A percentile compares a stretch with the other conserved stretches of the same genome.
phyloP scores from a whole-genome alignment of 2,329 filamentous ascomycete species.

The Penicillium hordei region DNA sequence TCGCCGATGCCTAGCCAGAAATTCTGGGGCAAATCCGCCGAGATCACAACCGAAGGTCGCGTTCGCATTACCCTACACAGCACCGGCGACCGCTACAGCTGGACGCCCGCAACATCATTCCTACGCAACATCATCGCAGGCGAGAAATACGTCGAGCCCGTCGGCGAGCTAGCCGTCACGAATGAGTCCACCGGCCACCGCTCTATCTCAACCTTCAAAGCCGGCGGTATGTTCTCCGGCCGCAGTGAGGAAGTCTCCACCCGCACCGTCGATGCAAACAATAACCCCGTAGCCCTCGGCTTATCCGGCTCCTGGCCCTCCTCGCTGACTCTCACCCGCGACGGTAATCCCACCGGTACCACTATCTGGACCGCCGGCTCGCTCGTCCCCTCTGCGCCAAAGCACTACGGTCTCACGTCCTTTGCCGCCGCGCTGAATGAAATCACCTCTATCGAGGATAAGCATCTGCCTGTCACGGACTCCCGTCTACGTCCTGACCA shows the following conservation, averaged over 20 bases:
- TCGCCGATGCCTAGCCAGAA: slow-evolving; percentile 88
- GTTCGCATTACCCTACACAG: slow-evolving; percentile 74
- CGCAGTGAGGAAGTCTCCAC: slow-evolving; percentile 85
- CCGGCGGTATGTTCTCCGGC: slow-evolving; percentile 95
- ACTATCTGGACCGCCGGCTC: slow-evolving; percentile 77
- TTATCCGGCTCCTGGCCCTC: slow-evolving; percentile 83
- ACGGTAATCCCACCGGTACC: slow-evolving; percentile 61
- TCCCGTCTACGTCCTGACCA: slow-evolving; percentile 83
- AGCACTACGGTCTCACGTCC: slow-evolving; percentile 81
- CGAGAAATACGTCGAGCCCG: slow-evolving; percentile 96
- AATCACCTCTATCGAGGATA: slow-evolving; percentile 74
- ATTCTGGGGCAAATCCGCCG: slow-evolving; percentile 97
- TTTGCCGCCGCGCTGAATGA: slow-evolving; percentile 90
- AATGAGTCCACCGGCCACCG: slow-evolving; percentile 83
- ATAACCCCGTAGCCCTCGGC: slow-evolving; percentile 64
- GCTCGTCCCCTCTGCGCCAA: slow-evolving; percentile 74
- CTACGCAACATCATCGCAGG: slow-evolving; percentile 95
- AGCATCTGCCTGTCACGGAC: slow-evolving; percentile 76
- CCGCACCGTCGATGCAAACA: slow-evolving; percentile 67
- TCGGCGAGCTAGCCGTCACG: slow-evolving; percentile 80
- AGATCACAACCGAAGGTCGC: slow-evolving; percentile 89
- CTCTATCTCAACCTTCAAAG: slow-evolving; percentile 85
- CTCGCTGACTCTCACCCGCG: slow-evolving; percentile 64
- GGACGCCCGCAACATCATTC: slow-evolving; percentile 85
- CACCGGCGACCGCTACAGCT: slow-evolving; percentile 80